Evolutionary conservation across 2,329 filamentous ascomycete species (phyloP), one percentile per base, ranked within the genome.

Genomic region (Fusarium annulatum): DNA sequence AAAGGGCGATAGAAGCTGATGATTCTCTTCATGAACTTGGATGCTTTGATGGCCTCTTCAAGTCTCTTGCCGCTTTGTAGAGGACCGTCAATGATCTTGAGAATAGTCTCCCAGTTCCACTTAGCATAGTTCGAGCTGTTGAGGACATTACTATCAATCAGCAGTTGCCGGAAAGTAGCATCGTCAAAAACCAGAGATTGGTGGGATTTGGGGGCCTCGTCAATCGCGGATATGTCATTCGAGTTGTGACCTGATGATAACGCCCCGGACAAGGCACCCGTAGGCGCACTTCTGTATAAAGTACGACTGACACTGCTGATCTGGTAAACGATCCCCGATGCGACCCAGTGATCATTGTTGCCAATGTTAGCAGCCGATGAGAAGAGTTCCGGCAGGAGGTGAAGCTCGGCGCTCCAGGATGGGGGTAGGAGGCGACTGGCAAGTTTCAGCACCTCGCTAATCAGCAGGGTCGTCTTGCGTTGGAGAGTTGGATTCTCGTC

Each of bases 271-370:
- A 81, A 71, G 3, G 79, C 78, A 7, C 82, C 82, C 0, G 87
- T 85, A 4, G 88, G 88, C 10, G 90, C 89, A 53, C 94, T 97
- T 64, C 95, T 89, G 79, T 97, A 97, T 19, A 99, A 85, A 1
- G 95, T 98, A 71, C 94, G 91, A 81, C 96, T 99, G 74, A 99
- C 95, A 80, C 96, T 98, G 84, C 97, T 97, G 61, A 99, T 97
- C 80, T 98, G 96, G 79, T 98, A 99, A 18, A 99, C 94, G 23
- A 97, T 97, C 12, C 94, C 92, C 12, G 94, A 95, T 11, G 96
- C 94, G 64, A 93, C 87, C 75, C 95, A 95, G 61, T 94, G 91
- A 30, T 91, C 88, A 36, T 95, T 90, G 26, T 90, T 87, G 28
- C 89, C 86, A 76, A 95, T 94, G 39, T 91, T 88, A 4, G 93